Percentiles rank a stretch among this genome's conserved stretches.
Evolutionary conservation across 345 rosid genomes (phyloP).

Genomic region (Geranium rotundifolium): DNA sequence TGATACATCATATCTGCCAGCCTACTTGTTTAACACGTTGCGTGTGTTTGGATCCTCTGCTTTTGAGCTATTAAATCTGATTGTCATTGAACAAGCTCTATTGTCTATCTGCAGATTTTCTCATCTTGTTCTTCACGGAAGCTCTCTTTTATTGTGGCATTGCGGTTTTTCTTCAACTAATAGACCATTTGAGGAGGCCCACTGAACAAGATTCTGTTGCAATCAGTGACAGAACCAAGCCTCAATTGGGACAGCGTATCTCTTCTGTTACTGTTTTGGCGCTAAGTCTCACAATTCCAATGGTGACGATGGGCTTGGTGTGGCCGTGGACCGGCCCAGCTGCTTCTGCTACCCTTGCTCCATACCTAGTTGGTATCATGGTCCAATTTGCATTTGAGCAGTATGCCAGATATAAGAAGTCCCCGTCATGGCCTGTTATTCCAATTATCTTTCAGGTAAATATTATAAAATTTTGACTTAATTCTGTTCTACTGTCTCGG

Average conservation of each 20-base stretch:
- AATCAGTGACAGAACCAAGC: constrained; percentile 9
- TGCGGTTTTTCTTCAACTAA: constrained; percentile 57
- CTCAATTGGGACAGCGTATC: constrained; percentile 59
- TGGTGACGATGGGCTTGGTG: constrained; percentile 97
- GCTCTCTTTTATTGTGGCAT: constrained; percentile 94
- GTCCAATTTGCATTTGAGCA: constrained; percentile 94
- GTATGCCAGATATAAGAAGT: constrained; percentile 54
- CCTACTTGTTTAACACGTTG: neutral
- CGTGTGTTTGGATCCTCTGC: neutral
- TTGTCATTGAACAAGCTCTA: neutral
- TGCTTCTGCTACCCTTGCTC: constrained; percentile 96
- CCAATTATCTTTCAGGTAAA: constrained; percentile 85
- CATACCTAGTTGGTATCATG: constrained; percentile 82
- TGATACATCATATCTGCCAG: too few species aligned
- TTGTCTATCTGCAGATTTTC: constrained; percentile 57
- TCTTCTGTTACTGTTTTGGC: constrained; percentile 79
- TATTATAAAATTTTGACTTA: constrained; percentile 2
- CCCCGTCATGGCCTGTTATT: constrained; percentile 70
- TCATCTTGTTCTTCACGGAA: constrained; percentile 92
- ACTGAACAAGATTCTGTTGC: constrained; percentile 12
- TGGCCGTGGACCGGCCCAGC: constrained; percentile 99
- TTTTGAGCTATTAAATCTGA: neutral
- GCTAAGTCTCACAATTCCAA: constrained; percentile 85
- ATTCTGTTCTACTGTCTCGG: neutral
- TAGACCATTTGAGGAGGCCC: constrained; percentile 53